These are phyloP conservation scores for Isabelozyma heimii DNA, from an alignment of 805 yeast species.

Conservation along the genomic window DNA sequence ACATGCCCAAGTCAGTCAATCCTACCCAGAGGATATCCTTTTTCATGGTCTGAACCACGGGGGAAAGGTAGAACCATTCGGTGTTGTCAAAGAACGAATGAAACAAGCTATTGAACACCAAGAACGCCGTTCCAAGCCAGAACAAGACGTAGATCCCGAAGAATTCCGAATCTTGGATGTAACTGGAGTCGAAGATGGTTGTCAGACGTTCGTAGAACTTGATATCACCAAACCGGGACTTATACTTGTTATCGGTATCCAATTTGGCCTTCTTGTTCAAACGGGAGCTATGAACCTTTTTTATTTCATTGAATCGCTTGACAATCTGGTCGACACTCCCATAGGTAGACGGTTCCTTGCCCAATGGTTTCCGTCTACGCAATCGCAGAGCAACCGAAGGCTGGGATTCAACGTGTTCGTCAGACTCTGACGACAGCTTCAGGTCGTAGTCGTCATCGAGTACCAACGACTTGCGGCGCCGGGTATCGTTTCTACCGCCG, in stretches of 20 bases:
- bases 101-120: slow-evolving; percentile 51
- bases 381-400: neutral
- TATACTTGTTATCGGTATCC: slow-evolving; percentile 15
- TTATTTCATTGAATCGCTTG: neutral
- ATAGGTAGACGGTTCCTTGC: neutral
- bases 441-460: neutral
- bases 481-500: neutral
- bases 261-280: neutral
- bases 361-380: neutral
- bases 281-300: neutral
- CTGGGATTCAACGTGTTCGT: neutral
- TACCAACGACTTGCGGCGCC: neutral
- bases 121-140: slow-evolving; percentile 66
- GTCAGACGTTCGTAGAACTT: slow-evolving; percentile 39
- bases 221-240: slow-evolving; percentile 56
- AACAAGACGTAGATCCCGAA: slow-evolving; percentile 79
- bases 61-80: slow-evolving; percentile 47
- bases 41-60: slow-evolving; percentile 55
- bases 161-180: slow-evolving; percentile 48
- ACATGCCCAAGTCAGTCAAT: slow-evolving; percentile 72
- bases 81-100: slow-evolving; percentile 47
- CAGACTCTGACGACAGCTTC: neutral
- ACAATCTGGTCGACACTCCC: neutral
- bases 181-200: slow-evolving; percentile 53
- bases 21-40: slow-evolving; percentile 68